Base-by-base conservation (phyloP, 306 rosid species). In the Quercus mongolica region DNA sequence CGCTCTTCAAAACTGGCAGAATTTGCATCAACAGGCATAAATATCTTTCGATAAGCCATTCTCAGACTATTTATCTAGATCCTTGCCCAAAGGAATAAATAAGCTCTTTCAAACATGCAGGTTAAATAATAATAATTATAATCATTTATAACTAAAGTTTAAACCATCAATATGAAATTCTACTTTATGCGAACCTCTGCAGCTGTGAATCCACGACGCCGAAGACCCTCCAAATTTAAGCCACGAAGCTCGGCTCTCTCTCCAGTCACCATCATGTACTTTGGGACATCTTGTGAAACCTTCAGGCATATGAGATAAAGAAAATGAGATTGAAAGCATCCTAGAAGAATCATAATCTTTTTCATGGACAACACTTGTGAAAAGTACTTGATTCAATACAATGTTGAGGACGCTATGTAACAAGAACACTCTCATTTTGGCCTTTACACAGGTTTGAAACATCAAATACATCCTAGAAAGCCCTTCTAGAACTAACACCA, bases 261-360 rank as follows among this genome's bases (percentile, higher is more conserved):
- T 79, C 99, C 94, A 1, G 92, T 80, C 20, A 91, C 99, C 98
- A 93, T 85, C 97, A 86, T 83, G 83, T 90, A 91, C 85, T 86
- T 91, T 13, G 99, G 98, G 74, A 91, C 89, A 86, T 93, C 99
- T 84, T 93, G 98, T 23, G 91, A 73, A 80, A 95, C 89, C 99
- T 95, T 79, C 77, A 84, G 80, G 82, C 65, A 85, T 71, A 76
- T 54, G 78, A 81, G 77, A 75, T 58, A 69, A 69, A 82, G 64
- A 82, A 56, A 81, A 54, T 65, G 80, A 68, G 58, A 86, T 76
- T 73, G 49, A 49, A 49, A 49, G 54, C 63, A 78, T 26, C 26
- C 72, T 77, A 46, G 83, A 75, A 76, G 57, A 57, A 20, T 76
- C 79, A 58, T 68, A 62, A 75, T 72, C 74, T 61, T 71, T 72